A percentile compares a stretch with the other conserved stretches of the same genome.
Conservation (phyloP, 495 filamentous ascomycete genomes). For the Staphylotrichum tortipilum region DNA sequence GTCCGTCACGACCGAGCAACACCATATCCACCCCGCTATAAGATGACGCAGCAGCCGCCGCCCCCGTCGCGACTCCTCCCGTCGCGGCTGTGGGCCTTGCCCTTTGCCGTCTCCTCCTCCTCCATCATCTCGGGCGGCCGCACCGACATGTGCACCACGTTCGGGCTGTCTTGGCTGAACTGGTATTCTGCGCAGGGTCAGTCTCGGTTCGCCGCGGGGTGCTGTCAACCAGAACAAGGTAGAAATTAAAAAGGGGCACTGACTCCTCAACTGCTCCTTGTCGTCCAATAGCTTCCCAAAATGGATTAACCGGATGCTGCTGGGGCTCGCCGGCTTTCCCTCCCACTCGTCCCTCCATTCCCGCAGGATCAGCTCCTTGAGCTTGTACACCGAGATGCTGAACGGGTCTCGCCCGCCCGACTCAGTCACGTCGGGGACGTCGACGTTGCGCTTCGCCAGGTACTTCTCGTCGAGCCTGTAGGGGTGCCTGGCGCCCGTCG, state of each 20-base stretch:
- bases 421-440: conserved; percentile 52
- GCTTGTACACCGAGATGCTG: conserved; percentile 78
- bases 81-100: conserved; percentile 54
- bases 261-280: conserved; percentile 59
- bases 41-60: conserved; percentile 74
- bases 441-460: conserved; percentile 65
- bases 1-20: too few relatives aligned
- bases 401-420: conserved; percentile 61
- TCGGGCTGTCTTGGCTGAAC: conserved; percentile 60
- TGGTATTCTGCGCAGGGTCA: conserved; percentile 55
- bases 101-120: conserved; percentile 66
- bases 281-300: conserved; percentile 85
- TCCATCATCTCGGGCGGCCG: conserved; percentile 82
- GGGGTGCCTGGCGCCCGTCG: conserved; percentile 73
- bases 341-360: conserved; percentile 94
- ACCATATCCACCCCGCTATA: conserved; percentile 38
- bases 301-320: conserved; percentile 76
- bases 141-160: conserved; percentile 91
- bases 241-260: too few relatives aligned
- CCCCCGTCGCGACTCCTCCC: conserved; percentile 53
- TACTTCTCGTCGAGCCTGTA: conserved; percentile 84
- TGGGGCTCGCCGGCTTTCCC: conserved; percentile 68
- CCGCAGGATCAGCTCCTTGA: conserved; percentile 85
- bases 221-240: not conserved
- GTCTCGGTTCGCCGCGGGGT: not conserved